A percentile compares a stretch with the other conserved stretches of the same genome.
These are phyloP conservation scores for Trifolium subterraneum DNA, from an alignment of 306 rosid genomes.

Conservation along the genomic window DNA sequence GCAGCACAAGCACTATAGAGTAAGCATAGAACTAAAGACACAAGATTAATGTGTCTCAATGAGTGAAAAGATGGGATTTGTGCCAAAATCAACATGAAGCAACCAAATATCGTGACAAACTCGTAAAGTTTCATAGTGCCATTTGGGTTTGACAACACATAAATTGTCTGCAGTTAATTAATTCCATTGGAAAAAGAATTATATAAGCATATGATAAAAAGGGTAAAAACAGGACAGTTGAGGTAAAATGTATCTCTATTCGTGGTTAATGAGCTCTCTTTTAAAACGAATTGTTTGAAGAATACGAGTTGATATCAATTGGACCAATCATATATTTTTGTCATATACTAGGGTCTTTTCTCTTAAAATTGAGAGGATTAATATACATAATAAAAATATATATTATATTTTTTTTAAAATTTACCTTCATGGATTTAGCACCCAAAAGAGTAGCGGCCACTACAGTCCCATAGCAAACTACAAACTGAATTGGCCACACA, in stretches of 20 bases:
- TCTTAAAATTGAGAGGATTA: too few species aligned
- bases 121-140: conserved; percentile 68
- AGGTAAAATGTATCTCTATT: background rate
- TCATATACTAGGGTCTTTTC: too few species aligned
- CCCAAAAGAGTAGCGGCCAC: conserved; percentile 67
- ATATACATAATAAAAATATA: too few species aligned
- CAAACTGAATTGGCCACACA: conserved; percentile 76
- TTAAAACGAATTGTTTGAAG: too few species aligned
- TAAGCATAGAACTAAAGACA: conserved; percentile 61
- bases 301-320: too few species aligned
- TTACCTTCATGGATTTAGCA: conserved; percentile 86
- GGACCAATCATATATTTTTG: too few species aligned
- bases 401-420: too few species aligned
- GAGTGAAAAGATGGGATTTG: conserved; percentile 88
- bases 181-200: background rate
- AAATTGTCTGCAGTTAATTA: conserved; percentile 58
- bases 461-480: conserved; percentile 74
- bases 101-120: conserved; percentile 71
- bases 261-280: too few species aligned
- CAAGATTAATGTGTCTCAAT: conserved; percentile 70
- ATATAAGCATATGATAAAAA: background rate
- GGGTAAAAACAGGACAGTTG: background rate
- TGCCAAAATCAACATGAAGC: conserved; percentile 75
- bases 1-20: conserved; percentile 69
- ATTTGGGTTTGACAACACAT: conserved; percentile 57